Base-by-base conservation (phyloP, 371 early-diverging fungal genomes). In the Capillidium heterosporum region DNA sequence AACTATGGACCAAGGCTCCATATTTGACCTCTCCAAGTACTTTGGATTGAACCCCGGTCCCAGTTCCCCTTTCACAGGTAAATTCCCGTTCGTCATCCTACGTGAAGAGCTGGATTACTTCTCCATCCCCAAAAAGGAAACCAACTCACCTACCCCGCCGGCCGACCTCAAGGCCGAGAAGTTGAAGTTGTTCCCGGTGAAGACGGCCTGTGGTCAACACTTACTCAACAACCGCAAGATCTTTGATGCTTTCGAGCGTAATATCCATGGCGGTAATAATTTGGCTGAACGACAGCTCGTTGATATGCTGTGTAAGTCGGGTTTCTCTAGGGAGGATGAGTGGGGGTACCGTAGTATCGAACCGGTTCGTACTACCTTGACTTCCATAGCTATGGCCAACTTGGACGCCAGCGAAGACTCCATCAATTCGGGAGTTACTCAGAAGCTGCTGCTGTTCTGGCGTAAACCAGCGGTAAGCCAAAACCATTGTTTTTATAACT, bases 271-370 rank as follows among this genome's bases (percentile, higher is more conserved):
- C 61, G 57, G 60, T 59, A 55, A 82, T 54, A 83, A 81, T 49
- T 71, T 75, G 23, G 85, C 85, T 21, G 88, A 87, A 59, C 85
- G 82, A 59, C 88, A 87, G 67, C 66, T 87, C 56, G 82, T 87
- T 42, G 86, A 87, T 61, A 87, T 87, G 85, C 74, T 87, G n/a
- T 85, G 88, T 60, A 73, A 82, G 57, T 81, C 84, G 35, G 88
- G 86, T 27, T 87, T 87, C 59, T 67, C 71, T 39, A 72, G 78
- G 39, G 77, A 84, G 23, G 81, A 81, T 53, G 67, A 72, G 41
- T 87, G 88, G 88, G 86, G 85, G 2, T 81, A 83, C 60, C 77
- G 88, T 49, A 76, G 74, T 48, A 67, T 80, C 24, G 86, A 87
- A 60, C 85, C 85, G 0, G 69, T 67, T 35, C 70, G 72, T 46